Percentiles rank a stretch among this genome's conserved stretches.
Evolutionary conservation across 306 rosid species (phyloP).

Genomic region (Vachellia pachyceras): DNA sequence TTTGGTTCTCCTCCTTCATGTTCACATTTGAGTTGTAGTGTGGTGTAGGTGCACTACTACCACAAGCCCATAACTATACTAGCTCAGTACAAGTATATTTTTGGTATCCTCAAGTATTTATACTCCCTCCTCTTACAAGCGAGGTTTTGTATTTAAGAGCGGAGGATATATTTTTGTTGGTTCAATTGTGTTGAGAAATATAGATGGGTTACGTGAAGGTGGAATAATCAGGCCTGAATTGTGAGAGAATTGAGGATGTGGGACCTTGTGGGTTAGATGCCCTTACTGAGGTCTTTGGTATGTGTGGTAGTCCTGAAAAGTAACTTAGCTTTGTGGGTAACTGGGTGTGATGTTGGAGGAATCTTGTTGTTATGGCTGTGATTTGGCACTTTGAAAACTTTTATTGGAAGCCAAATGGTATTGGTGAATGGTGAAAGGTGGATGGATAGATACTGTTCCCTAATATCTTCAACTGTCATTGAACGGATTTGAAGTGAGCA

Average conservation of each 20-base stretch:
- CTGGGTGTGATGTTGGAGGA: slow-evolving; percentile 63
- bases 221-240: slow-evolving; percentile 33
- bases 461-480: slow-evolving; percentile 45
- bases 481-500: slow-evolving; percentile 35
- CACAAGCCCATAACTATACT: background rate
- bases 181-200: slow-evolving; percentile 32
- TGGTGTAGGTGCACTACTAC: background rate
- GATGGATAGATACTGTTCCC: slow-evolving; percentile 22
- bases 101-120: background rate
- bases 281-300: slow-evolving; percentile 52
- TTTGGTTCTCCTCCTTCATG: background rate
- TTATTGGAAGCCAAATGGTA: slow-evolving; percentile 39
- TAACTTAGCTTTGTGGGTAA: slow-evolving; percentile 58
- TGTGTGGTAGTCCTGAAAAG: slow-evolving; percentile 64
- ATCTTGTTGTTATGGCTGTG: slow-evolving; percentile 54
- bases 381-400: slow-evolving; percentile 45
- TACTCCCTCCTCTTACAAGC: background rate
- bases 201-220: background rate
- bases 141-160: too few species aligned
- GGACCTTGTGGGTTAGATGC: slow-evolving; percentile 75
- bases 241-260: slow-evolving; percentile 48
- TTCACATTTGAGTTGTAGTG: background rate
- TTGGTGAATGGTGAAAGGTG: background rate
- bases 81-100: background rate
- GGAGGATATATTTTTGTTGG: background rate